Conservation (phyloP, 2,329 filamentous ascomycete genomes). For the Talaromyces sp. region DNA sequence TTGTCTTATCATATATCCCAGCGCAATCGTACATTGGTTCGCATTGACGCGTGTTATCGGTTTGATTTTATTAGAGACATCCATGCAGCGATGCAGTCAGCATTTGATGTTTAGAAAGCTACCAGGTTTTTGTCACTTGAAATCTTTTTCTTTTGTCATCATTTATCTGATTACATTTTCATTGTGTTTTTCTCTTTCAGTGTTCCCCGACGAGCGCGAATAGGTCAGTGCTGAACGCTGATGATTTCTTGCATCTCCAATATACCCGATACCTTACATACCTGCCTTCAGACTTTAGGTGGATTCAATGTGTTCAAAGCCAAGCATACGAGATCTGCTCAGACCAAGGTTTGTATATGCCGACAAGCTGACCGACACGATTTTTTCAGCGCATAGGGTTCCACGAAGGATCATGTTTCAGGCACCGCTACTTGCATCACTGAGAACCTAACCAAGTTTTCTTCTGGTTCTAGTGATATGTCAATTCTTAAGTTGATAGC, state of each 20-base stretch:
- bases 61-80: not conserved
- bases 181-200: not conserved
- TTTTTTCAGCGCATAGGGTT: not conserved
- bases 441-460: not conserved
- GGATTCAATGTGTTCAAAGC: not conserved
- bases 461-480: not conserved
- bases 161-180: too few species aligned
- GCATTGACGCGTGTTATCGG: not conserved
- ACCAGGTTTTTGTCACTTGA: not conserved
- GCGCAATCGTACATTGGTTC: not conserved
- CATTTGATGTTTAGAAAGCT: not conserved
- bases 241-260: not conserved
- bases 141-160: not conserved
- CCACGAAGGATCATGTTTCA: not conserved
- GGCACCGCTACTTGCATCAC: not conserved
- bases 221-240: not conserved
- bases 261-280: not conserved
- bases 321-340: not conserved
- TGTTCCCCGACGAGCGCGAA: not conserved
- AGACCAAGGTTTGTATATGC: not conserved
- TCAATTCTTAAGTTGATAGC: not conserved
- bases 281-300: not conserved
- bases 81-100: not conserved
- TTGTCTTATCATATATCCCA: not conserved
- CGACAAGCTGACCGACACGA: not conserved